These are phyloP conservation scores for Daedaleopsis nitida DNA, from an alignment of 768 basidiomycete genomes.

Conservation along the genomic window DNA sequence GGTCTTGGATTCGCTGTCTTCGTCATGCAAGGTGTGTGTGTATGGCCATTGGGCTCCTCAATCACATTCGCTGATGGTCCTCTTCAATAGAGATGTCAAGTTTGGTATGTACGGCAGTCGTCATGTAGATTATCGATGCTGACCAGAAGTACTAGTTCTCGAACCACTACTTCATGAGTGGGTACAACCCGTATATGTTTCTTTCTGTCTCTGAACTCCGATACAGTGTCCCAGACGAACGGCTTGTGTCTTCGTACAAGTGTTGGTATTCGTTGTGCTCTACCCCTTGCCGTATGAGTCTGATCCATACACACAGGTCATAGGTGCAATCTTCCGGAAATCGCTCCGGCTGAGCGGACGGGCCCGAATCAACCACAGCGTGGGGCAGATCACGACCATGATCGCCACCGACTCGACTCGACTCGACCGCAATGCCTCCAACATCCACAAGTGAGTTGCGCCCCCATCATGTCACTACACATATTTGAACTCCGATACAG, in stretches of 20 bases:
- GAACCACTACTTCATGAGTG: conserved; percentile 49
- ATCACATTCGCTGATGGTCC: background rate
- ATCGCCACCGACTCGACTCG: conserved; percentile 65
- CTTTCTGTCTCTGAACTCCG: background rate
- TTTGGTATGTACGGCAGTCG: conserved; percentile 22
- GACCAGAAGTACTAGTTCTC: conserved; percentile 23
- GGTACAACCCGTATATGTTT: background rate
- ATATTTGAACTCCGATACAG: conserved; percentile 30
- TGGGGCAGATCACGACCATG: conserved; percentile 71
- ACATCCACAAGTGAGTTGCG: conserved; percentile 32
- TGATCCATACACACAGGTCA: conserved; percentile 26
- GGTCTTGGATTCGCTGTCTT: conserved; percentile 61
- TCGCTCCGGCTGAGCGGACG: conserved; percentile 66
- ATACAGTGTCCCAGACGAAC: conserved; percentile 45
- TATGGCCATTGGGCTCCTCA: background rate
- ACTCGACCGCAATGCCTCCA: conserved; percentile 50
- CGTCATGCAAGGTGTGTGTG: conserved; percentile 54
- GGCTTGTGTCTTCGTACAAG: conserved; percentile 52
- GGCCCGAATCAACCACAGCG: conserved; percentile 58
- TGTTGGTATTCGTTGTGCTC: conserved; percentile 31
- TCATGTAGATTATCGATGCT: background rate
- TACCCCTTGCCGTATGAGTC: background rate
- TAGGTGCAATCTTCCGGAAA: conserved; percentile 63
- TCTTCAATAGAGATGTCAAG: conserved; percentile 36
- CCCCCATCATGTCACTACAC: too few relatives aligned